Conservation (phyloP, 1,284 basidiomycete species). For the Neonothopanus nambi region DNA sequence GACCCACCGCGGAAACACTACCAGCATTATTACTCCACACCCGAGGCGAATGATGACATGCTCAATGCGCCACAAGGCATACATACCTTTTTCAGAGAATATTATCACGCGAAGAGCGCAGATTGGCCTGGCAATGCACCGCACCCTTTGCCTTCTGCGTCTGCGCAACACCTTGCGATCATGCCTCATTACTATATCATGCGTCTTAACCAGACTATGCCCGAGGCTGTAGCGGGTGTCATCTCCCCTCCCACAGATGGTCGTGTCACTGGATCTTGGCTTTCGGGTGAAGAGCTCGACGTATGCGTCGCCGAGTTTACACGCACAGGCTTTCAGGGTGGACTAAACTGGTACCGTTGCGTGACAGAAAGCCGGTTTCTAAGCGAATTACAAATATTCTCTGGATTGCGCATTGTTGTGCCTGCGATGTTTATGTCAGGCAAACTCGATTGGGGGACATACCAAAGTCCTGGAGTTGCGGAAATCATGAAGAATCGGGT, state of each 20-base stretch:
- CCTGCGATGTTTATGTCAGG: conserved; percentile 59
- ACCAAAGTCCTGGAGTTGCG: conserved; percentile 50
- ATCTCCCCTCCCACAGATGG: not conserved
- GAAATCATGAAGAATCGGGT: conserved; percentile 36
- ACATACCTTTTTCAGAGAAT: conserved; percentile 52
- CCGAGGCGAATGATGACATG: conserved; percentile 49
- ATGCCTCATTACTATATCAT: conserved; percentile 68
- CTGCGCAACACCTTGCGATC: conserved; percentile 34
- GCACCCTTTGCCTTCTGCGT: conserved; percentile 34
- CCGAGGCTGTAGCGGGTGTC: conserved; percentile 39
- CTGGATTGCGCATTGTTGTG: conserved; percentile 42
- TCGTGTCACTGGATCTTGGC: conserved; percentile 35
- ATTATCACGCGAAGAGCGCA: conserved; percentile 62
- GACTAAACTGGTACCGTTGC: conserved; percentile 54
- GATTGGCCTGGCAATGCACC: conserved; percentile 48
- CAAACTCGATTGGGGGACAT: conserved; percentile 58
- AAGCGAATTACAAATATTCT: conserved; percentile 35
- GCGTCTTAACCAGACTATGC: conserved; percentile 53
- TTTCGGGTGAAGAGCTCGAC: conserved; percentile 47
- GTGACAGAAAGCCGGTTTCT: conserved; percentile 31
- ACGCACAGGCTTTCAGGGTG: conserved; percentile 63
- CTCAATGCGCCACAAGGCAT: conserved; percentile 42
- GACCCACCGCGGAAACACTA: conserved; percentile 62
- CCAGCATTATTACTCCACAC: conserved; percentile 47
- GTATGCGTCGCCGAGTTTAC: conserved; percentile 51